Evolutionary conservation across 495 filamentous ascomycete genomes (phyloP), one percentile per base, ranked within the genome.

Genomic region (Elasticomyces elasticus): DNA sequence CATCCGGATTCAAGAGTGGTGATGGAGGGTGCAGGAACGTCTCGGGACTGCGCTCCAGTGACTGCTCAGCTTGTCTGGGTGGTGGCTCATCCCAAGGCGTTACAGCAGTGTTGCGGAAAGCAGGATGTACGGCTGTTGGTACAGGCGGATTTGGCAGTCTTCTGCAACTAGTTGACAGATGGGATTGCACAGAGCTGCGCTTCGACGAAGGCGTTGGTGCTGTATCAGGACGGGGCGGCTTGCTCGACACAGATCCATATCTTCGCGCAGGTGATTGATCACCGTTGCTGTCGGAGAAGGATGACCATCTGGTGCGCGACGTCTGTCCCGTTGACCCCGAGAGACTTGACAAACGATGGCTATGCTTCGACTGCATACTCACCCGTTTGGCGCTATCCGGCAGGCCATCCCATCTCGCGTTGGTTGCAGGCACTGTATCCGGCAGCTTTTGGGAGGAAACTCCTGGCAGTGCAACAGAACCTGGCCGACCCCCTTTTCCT

Each of bases 351-450:
- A 26, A 4, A 9, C 47, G 42, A 6, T 51, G 38, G 23, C 47
- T 51, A 1, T 27, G 25, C 4, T 12, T 31, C 45, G 47, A 24
- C 5, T 61, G 47, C 42, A 45, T 22, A 24, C 42, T 50, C 37
- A 30, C 25, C 23, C 47, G 41, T 58, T 72, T 69, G 52, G 47
- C 54, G 22, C 60, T 53, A 23, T 69, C 65, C 20, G 73, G 73
- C 19, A 74, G 52, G 24, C 73, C 73, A 59, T 76, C 69, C 73
- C 73, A 76, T 56, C 70, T 75, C 10, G 70, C 67, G 50, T 76
- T 76, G 26, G 74, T 73, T 51, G 71, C 74, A 15, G 73, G 73
- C 1, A 75, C 72, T 12, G 55, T 63, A 13, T 63, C 45, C 12
- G 73, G 73, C 24, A 76, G 62, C 53, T 71, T 74, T 30, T 66